Conservation (phyloP, 371 early-diverging fungal species). For the Mortierella sp. region DNA sequence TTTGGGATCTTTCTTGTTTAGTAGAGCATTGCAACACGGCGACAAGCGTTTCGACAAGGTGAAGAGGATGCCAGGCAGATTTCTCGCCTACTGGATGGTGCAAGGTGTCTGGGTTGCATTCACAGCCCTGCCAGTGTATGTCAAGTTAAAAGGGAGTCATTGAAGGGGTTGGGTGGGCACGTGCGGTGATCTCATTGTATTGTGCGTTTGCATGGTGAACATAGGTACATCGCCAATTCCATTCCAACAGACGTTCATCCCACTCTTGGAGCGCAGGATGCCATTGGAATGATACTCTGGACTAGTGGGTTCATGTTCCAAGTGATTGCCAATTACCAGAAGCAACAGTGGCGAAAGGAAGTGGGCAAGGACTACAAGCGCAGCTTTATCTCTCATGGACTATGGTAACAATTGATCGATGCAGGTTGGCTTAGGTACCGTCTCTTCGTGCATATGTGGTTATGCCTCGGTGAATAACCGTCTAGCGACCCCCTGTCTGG, state of each 20-base stretch:
- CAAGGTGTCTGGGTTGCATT: conserved; percentile 49
- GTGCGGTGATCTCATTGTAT: conserved; percentile 47
- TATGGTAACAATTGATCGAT: conserved; percentile 30
- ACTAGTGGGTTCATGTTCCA: conserved; percentile 30
- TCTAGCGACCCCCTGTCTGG: too few relatives aligned
- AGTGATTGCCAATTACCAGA: conserved; percentile 44
- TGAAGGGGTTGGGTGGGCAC: conserved; percentile 43
- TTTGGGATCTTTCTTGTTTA: conserved; percentile 41
- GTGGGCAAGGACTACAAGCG: conserved; percentile 46
- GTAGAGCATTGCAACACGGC: conserved; percentile 27
- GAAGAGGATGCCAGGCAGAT: conserved; percentile 21
- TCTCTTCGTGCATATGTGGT: too few relatives aligned
- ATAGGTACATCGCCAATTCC: conserved; percentile 38
- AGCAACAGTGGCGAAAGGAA: conserved; percentile 38
- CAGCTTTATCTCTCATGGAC: conserved; percentile 44
- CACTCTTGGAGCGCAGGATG: conserved; percentile 23
- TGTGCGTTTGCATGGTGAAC: neutral
- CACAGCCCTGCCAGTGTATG: conserved; percentile 50
- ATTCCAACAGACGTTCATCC: conserved; percentile 38
- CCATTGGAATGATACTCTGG: conserved; percentile 36
- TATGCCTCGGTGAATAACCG: too few relatives aligned
- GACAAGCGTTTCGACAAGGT: conserved; percentile 50
- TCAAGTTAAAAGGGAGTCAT: too few relatives aligned
- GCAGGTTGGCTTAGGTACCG: neutral
- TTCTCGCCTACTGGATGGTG: conserved; percentile 43